Base-by-base conservation (phyloP, 768 basidiomycete species). In the Termitomyces sp. region DNA sequence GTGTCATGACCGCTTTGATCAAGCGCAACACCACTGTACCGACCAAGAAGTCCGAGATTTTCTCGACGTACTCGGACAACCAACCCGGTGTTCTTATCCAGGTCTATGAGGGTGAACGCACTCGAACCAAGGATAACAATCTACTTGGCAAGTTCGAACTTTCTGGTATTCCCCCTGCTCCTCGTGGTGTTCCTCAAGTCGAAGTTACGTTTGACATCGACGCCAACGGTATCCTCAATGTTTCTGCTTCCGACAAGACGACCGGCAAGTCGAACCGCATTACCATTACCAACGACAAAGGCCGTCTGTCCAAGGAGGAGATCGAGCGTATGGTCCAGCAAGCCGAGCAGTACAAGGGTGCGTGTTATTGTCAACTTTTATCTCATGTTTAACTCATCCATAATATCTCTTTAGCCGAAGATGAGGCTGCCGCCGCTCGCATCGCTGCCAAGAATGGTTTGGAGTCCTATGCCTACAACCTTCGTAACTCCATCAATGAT, bases 191-290 rank as follows among this genome's bases (percentile, higher is more conserved):
- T 67, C 96, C 96, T 71, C 96, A 97, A 70, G 84, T 98, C 67
- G 96, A 98, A 75, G 96, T 98, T 71, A 96, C 94, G 48, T 98
- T 98, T 77, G 96, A 98, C 71, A 94, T 98, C 64, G 96, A 98
- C 70, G 94, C 95, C 65, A 96, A 96, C 77, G 93, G 94, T 81
- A 94, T 96, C 72, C 75, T 96, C 72, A 97, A 96, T 77, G 96
- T 98, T 66, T 93, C 93, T 48, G 96, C 96, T 4, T 80, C 89
- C 45, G 95, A 98, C 79, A 97, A 96, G 84, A 96, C 94, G 12
- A 97, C 96, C 59, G 96, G 96, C 68, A 97, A 98, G 80, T 94
- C 92, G 58, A 92, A 88, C 75, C 90, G 91, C 64, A 94, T 94
- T 73, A 95, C 93, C 63, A 95, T 95, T 77, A 94, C 91, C 69